Base-by-base conservation (phyloP, 345 rosid species). In the Pistacia atlantica region DNA sequence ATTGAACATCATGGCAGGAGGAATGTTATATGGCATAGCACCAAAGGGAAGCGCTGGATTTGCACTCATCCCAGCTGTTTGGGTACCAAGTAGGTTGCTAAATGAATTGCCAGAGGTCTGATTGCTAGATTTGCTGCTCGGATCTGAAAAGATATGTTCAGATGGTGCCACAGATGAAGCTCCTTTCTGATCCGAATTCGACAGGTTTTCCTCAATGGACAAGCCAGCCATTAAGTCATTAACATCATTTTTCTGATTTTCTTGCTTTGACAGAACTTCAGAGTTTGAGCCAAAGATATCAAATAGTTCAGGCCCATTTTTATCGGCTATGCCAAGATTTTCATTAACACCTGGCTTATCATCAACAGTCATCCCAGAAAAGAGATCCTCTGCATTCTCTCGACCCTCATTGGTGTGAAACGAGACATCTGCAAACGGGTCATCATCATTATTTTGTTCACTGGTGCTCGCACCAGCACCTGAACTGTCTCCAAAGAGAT, bases 391-490 rank as follows among this genome's bases (percentile, higher is more conserved):
- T 31, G 67, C 65, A 35, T 9, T 82, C 63, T 83, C 90, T 79
- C 80, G 80, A 77, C 67, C 84, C 78, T 79, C 86, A 69, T 66
- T 84, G 13, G 86, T 66, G 82, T 88, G 94, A 83, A 96, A 96
- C 58, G 93, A 91, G 67, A 96, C 97, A 78, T 86, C 97, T 63
- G 92, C 93, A 85, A 96, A 94, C 46, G 97, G 98, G 65, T 91
- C 97, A 51, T 91, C 93, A 35, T 86, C 90, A 69, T 71, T 80
- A 79, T 88, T 84, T 74, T 72, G 83, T 61, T 90, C 84, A 3
- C 67, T 81, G 73, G 70, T 70, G 75, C 83, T 82, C 66, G 65
- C 58, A 52, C 83, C 78, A 75, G 81, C 49, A 67, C 84, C 83
- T 67, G 83, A 52, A 84, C 79, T 79, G 65, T 89, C 94, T 77